Conservation (phyloP, 768 basidiomycete species). For the Trametopsis cervina region DNA sequence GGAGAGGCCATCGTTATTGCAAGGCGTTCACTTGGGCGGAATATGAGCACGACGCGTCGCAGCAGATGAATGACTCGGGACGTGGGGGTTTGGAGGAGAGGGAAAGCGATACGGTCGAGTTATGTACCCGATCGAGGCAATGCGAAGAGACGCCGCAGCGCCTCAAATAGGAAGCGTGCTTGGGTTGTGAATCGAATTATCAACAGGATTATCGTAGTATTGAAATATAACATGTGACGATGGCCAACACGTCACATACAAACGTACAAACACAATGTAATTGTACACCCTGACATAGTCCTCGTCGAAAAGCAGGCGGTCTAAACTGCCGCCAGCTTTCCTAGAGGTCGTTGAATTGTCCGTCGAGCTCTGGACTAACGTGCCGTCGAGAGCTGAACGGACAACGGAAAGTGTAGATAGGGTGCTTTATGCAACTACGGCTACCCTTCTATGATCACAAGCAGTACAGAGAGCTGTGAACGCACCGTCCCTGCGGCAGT, state of each 20-base stretch:
- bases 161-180: neutral
- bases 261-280: no score
- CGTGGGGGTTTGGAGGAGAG: neutral
- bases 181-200: no score
- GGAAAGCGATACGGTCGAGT: neutral
- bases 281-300: no score
- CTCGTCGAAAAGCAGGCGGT: no score
- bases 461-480: neutral
- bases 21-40: no score
- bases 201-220: no score
- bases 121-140: constrained; percentile 3
- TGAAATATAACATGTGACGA: no score
- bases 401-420: neutral
- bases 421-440: neutral
- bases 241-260: no score
- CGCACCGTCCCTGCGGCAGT: neutral
- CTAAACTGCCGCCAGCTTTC: no score
- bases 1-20: neutral
- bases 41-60: no score
- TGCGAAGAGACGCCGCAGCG: neutral
- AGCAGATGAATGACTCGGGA: neutral
- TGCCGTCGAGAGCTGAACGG: neutral
- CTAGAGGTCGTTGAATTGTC: no score
- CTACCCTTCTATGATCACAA: neutral
- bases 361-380: neutral